Evolutionary conservation across 306 rosid genomes (phyloP).

Genomic region (Rosa rugosa): DNA sequence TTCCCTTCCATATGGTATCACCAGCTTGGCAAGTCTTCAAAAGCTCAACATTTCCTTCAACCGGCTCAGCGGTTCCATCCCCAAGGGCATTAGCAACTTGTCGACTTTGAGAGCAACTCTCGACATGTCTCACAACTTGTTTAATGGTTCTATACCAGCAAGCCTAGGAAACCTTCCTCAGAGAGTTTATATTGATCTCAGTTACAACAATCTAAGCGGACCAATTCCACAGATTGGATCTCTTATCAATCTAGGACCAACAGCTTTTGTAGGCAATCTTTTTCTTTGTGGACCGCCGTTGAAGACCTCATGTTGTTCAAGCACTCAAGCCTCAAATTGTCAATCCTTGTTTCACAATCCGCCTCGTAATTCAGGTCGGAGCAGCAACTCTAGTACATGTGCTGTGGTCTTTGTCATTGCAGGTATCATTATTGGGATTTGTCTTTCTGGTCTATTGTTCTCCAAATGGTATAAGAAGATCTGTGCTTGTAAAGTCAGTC

Average conservation of each 20-base stretch:
- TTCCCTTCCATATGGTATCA: slow-evolving; percentile 55
- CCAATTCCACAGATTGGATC: slow-evolving; percentile 88
- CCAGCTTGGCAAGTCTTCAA: slow-evolving; percentile 48
- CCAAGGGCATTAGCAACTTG: slow-evolving; percentile 70
- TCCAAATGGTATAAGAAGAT: slow-evolving; percentile 82
- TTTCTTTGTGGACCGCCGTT: slow-evolving; percentile 83
- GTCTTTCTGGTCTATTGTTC: slow-evolving; percentile 70
- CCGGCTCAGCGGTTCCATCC: slow-evolving; percentile 66
- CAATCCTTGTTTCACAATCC: slow-evolving; percentile 60
- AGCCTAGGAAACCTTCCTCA: slow-evolving; percentile 84
- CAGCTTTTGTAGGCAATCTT: slow-evolving; percentile 88
- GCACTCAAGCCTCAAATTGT: slow-evolving; percentile 37
- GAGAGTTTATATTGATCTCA: slow-evolving; percentile 87
- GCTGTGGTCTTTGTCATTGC: slow-evolving; percentile 65
- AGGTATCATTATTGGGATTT: slow-evolving; percentile 73
- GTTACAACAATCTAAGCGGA: slow-evolving; percentile 74
- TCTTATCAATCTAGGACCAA: slow-evolving; percentile 89
- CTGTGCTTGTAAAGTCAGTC: slow-evolving; percentile 44
- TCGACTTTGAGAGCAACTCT: slow-evolving; percentile 77
- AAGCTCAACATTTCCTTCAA: slow-evolving; percentile 74
- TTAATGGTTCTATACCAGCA: slow-evolving; percentile 72
- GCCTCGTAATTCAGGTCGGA: slow-evolving; percentile 29
- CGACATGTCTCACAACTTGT: slow-evolving; percentile 81
- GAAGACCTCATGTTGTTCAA: slow-evolving; percentile 70
- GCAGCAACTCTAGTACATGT: slow-evolving; percentile 58